Evolutionary conservation across 192 early-diverging fungal genomes (phyloP).

Genomic region (Backusella parvicylindrica): DNA sequence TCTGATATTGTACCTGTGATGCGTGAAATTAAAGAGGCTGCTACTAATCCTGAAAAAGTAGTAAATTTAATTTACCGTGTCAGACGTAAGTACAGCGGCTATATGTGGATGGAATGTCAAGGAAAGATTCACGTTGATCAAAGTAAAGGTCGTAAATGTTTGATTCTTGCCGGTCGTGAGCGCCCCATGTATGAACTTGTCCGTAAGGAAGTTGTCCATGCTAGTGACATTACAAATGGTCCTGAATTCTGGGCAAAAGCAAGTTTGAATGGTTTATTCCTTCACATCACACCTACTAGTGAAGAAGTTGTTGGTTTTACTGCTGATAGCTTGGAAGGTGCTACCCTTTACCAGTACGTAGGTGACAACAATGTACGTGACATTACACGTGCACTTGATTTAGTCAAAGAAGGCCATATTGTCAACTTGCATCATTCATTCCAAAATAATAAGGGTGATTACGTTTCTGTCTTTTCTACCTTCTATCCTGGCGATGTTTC

Average conservation of each 20-base stretch:
- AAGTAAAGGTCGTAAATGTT: conserved; percentile 63
- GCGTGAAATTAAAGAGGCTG: conserved; percentile 54
- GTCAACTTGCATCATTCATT: conserved; percentile 31
- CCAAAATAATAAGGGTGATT: conserved; percentile 36
- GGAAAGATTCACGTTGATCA: conserved; percentile 62
- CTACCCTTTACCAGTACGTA: conserved; percentile 35
- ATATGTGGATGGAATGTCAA: conserved; percentile 61
- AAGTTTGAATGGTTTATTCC: conserved; percentile 48
- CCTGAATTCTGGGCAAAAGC: conserved; percentile 60
- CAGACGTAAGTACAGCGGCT: conserved; percentile 49
- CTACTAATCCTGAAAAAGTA: conserved; percentile 25
- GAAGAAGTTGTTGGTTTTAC: conserved; percentile 16
- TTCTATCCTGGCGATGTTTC: conserved; percentile 37
- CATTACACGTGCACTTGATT: conserved; percentile 27
- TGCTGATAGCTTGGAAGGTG: conserved; percentile 29
- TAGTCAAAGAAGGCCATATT: conserved; percentile 19
- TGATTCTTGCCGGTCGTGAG: conserved; percentile 58
- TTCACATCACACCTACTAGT: conserved; percentile 37
- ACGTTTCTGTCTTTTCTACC: conserved; percentile 28
- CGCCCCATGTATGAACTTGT: conserved; percentile 36
- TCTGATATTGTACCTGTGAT: conserved; percentile 62
- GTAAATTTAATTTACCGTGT: conserved; percentile 61
- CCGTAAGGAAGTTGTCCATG: conserved; percentile 10
- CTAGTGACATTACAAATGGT: conserved; percentile 3
- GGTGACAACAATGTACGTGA: conserved; percentile 28